These are phyloP conservation scores for Kazachstania sp. DNA, from an alignment of 1,139 yeast species.

Conservation along the genomic window DNA sequence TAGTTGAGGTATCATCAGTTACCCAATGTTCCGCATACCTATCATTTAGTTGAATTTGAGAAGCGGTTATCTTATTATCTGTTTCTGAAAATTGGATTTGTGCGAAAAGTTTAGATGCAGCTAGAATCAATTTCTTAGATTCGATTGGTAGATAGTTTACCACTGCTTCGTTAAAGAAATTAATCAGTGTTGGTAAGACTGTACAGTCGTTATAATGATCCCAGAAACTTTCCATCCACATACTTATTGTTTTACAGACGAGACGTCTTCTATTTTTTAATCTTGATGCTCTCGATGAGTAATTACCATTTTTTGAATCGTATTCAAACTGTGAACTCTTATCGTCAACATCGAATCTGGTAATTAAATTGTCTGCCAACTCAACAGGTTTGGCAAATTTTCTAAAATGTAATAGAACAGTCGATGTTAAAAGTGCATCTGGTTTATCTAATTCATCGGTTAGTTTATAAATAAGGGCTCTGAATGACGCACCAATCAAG, in stretches of 20 bases:
- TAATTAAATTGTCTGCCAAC: conserved; percentile 58
- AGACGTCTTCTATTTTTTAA: conserved; percentile 58
- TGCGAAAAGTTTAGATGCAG: conserved; percentile 46
- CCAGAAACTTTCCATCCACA: conserved; percentile 92
- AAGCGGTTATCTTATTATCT: neutral
- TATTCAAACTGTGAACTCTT: conserved; percentile 29
- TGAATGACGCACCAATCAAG: conserved; percentile 70
- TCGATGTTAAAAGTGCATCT: conserved; percentile 60
- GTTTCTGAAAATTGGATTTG: conserved; percentile 3
- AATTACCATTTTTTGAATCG: conserved; percentile 34
- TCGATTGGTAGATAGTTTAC: conserved; percentile 52
- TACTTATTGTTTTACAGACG: conserved; percentile 58
- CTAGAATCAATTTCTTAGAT: conserved; percentile 50
- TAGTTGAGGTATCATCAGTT: neutral
- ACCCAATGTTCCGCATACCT: neutral
- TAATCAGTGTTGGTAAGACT: conserved; percentile 58
- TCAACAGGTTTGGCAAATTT: conserved; percentile 64
- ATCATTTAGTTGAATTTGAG: neutral
- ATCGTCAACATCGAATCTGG: conserved; percentile 52
- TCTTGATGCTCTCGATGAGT: conserved; percentile 40
- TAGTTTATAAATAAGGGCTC: conserved; percentile 59
- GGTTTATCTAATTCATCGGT: conserved; percentile 62
- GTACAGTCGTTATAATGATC: conserved; percentile 50
- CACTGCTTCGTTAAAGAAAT: conserved; percentile 70
- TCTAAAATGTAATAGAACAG: conserved; percentile 76